Evolutionary conservation across 257 asterid species (phyloP).

Genomic region (Salvia miltiorrhiza): DNA sequence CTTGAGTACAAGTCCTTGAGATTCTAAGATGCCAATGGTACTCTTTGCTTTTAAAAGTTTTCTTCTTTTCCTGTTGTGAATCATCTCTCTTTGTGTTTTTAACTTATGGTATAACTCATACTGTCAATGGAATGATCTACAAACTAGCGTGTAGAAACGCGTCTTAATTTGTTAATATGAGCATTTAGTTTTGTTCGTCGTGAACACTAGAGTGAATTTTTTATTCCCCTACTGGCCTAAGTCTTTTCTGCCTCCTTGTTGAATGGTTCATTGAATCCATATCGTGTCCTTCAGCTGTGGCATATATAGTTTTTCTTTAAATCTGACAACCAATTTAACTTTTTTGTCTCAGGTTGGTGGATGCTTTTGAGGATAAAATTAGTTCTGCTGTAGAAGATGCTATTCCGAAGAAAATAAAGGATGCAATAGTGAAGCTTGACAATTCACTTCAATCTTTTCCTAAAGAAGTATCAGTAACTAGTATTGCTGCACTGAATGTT

Average conservation of each 20-base stretch:
- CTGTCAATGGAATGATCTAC: background rate
- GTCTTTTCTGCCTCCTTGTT: conserved; percentile 8
- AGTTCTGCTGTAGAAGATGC: conserved; percentile 73
- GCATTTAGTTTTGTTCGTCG: background rate
- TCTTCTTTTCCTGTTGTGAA: background rate
- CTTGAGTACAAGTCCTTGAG: background rate
- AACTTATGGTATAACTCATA: background rate
- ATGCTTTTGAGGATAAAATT: conserved; percentile 67
- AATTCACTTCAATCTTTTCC: conserved; percentile 68
- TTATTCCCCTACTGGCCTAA: background rate
- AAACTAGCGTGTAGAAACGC: background rate
- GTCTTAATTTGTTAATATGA: background rate
- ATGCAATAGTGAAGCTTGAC: conserved; percentile 53
- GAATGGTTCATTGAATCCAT: background rate
- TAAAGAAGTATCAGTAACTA: conserved; percentile 59
- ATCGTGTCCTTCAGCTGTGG: background rate
- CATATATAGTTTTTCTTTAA: background rate
- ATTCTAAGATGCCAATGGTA: background rate
- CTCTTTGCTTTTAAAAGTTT: background rate
- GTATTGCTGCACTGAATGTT: conserved; percentile 56
- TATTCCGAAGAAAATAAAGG: conserved; percentile 55
- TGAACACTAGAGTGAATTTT: background rate
- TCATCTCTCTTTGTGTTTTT: background rate
- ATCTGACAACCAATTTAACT: background rate
- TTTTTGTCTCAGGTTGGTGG: conserved; percentile 51